A percentile compares a stretch with the other conserved stretches of the same genome.
Conservation (phyloP, 1,284 basidiomycete genomes). For the Sporisorium reilianum region DNA sequence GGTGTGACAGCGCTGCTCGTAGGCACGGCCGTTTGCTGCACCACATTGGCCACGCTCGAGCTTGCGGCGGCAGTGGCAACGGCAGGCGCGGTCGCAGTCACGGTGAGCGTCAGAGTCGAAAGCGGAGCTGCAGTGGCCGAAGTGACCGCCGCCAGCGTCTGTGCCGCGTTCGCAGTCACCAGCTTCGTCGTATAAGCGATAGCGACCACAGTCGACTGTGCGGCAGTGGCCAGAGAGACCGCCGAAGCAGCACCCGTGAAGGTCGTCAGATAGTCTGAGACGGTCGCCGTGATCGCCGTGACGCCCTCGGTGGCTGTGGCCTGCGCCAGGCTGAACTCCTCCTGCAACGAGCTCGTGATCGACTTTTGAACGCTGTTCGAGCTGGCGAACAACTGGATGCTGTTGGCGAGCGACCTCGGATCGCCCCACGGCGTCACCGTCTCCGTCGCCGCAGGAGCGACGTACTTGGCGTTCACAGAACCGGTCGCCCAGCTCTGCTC, state of each 20-base stretch:
- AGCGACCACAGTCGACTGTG: slow-evolving; percentile 12
- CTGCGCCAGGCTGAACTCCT: slow-evolving; percentile 25
- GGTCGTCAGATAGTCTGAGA: slow-evolving; percentile 22
- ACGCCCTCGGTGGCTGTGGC: slow-evolving; percentile 27
- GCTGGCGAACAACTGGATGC: slow-evolving; percentile 45
- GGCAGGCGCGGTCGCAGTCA: slow-evolving; percentile 1
- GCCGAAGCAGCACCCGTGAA: slow-evolving; percentile 24
- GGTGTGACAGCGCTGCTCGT: neutral
- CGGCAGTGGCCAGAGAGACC: neutral
- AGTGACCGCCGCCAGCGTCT: neutral
- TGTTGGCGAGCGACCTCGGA: slow-evolving; percentile 37
- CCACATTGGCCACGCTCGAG: neutral
- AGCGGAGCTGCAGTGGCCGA: neutral
- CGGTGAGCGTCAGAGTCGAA: slow-evolving; percentile 8
- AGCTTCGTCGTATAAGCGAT: slow-evolving; percentile 7
- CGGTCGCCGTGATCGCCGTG: slow-evolving; percentile 37
- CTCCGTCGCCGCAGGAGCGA: slow-evolving; percentile 36
- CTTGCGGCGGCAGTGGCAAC: neutral
- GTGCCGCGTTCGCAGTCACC: slow-evolving; percentile 7
- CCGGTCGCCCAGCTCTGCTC: slow-evolving; percentile 28
- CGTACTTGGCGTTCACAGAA: slow-evolving; percentile 14
- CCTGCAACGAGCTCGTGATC: slow-evolving; percentile 39
- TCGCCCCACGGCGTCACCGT: slow-evolving; percentile 46
- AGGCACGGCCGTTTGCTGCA: neutral
- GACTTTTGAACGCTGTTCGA: slow-evolving; percentile 40